Conservation (phyloP, 1,284 basidiomycete species). For the Abortiporus biennis region DNA sequence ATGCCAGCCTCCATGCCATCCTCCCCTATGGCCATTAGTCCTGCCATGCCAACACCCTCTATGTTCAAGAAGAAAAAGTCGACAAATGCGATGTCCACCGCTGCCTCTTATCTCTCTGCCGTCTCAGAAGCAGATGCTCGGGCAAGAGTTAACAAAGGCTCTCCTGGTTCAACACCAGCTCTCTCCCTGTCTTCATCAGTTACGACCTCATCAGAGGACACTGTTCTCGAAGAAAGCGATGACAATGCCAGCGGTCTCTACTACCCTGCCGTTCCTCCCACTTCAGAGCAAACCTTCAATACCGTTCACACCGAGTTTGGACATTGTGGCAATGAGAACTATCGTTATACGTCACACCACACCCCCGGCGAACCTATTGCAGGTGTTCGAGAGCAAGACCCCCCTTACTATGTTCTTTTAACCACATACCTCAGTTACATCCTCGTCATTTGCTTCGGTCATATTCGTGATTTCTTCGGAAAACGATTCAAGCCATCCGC, state of each 20-base stretch:
- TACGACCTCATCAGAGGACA: conserved; percentile 60
- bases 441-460: conserved; percentile 85
- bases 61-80: conserved; percentile 58
- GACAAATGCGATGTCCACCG: conserved; percentile 46
- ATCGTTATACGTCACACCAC: conserved; percentile 64
- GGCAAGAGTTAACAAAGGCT: conserved; percentile 35
- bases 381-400: conserved; percentile 63
- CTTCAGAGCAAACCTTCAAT: conserved; percentile 67
- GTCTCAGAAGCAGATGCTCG: conserved; percentile 65
- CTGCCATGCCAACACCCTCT: conserved; percentile 40
- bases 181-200: conserved; percentile 66
- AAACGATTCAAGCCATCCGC: conserved; percentile 72
- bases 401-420: conserved; percentile 86
- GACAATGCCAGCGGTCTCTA: conserved; percentile 48
- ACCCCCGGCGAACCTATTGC: conserved; percentile 41
- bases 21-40: conserved; percentile 43
- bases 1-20: conserved; percentile 30
- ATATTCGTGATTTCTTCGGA: conserved; percentile 93
- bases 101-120: conserved; percentile 67
- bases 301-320: conserved; percentile 85
- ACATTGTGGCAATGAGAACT: conserved; percentile 70
- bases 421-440: conserved; percentile 92
- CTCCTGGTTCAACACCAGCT: conserved; percentile 54
- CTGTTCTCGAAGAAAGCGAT: conserved; percentile 45
- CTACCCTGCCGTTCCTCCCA: conserved; percentile 57